phyloP scores from a whole-genome alignment of 257 asterid genomes.

The Voacanga thouarsii region DNA sequence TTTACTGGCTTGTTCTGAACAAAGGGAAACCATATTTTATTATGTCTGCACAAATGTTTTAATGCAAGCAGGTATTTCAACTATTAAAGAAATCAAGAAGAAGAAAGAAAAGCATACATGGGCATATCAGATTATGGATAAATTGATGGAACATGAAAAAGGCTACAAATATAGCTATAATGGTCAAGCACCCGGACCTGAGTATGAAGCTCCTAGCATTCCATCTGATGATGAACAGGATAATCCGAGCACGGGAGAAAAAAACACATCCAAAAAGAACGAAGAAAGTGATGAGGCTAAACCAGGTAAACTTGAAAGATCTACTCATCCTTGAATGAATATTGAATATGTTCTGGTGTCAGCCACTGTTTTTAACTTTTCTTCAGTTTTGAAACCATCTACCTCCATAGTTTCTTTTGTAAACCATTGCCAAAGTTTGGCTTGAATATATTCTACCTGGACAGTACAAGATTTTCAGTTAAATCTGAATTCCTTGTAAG shows the following conservation, averaged over 20 bases:
- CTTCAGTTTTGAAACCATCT: background rate
- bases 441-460: too few species aligned
- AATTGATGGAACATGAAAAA: conserved; percentile 24
- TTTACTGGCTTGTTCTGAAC: too few species aligned
- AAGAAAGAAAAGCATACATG: conserved; percentile 26
- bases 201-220: background rate
- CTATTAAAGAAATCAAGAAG: conserved; percentile 28
- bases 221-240: background rate
- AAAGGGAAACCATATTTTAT: too few species aligned
- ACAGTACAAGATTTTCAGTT: background rate
- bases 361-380: too few species aligned
- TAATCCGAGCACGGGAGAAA: background rate
- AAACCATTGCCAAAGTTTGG: too few species aligned
- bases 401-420: background rate
- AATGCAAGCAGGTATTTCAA: conserved; percentile 29
- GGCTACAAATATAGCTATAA: conserved; percentile 26
- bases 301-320: conserved; percentile 10
- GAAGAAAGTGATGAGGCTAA: conserved; percentile 1
- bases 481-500: too few species aligned
- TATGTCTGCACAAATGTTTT: background rate
- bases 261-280: background rate
- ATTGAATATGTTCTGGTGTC: background rate
- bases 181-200: conserved; percentile 26
- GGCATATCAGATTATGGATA: conserved; percentile 32
- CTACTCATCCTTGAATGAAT: background rate